Percentiles rank a stretch among this genome's conserved stretches.
Evolutionary conservation across 2,329 filamentous ascomycete genomes (phyloP).

Genomic region (Paracamarosporium sp.): DNA sequence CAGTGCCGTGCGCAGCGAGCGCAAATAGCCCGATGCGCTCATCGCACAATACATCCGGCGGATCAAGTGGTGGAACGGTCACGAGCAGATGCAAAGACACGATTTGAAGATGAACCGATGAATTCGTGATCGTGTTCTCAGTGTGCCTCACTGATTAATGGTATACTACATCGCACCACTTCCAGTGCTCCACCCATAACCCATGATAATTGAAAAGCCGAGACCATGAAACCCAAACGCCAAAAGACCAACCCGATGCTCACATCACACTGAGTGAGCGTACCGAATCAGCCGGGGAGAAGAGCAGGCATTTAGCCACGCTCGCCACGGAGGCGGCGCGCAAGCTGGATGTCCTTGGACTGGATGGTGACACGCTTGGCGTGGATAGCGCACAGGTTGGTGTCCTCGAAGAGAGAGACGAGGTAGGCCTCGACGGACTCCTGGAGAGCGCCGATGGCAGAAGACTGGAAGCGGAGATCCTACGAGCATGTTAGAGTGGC

Average conservation of each 20-base stretch:
- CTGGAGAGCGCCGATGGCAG: slow-evolving; percentile 90
- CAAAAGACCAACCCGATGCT: slow-evolving; percentile 36
- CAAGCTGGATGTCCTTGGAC: slow-evolving; percentile 97
- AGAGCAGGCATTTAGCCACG: slow-evolving; percentile 53
- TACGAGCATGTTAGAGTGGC: not conserved
- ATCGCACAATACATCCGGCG: too few relatives aligned
- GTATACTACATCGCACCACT: slow-evolving; percentile 49
- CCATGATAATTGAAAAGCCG: slow-evolving; percentile 40
- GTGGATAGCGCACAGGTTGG: slow-evolving; percentile 95
- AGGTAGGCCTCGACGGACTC: slow-evolving; percentile 97
- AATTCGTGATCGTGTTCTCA: slow-evolving; percentile 42
- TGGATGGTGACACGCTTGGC: slow-evolving; percentile 95
- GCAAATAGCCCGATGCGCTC: too few relatives aligned
- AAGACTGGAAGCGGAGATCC: slow-evolving; percentile 92
- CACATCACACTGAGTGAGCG: slow-evolving; percentile 31
- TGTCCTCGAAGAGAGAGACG: slow-evolving; percentile 95
- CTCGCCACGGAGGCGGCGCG: slow-evolving; percentile 64
- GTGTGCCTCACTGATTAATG: slow-evolving; percentile 43
- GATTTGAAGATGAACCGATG: slow-evolving; percentile 29
- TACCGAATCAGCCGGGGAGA: slow-evolving; percentile 28
- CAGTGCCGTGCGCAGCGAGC: not conserved
- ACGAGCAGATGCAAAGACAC: not conserved
- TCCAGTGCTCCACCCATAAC: slow-evolving; percentile 44
- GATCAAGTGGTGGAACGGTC: not conserved
- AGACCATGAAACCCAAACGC: slow-evolving; percentile 47